Conservation (phyloP, 2,329 filamentous ascomycete genomes). For the Coniochaeta hoffmannii region DNA sequence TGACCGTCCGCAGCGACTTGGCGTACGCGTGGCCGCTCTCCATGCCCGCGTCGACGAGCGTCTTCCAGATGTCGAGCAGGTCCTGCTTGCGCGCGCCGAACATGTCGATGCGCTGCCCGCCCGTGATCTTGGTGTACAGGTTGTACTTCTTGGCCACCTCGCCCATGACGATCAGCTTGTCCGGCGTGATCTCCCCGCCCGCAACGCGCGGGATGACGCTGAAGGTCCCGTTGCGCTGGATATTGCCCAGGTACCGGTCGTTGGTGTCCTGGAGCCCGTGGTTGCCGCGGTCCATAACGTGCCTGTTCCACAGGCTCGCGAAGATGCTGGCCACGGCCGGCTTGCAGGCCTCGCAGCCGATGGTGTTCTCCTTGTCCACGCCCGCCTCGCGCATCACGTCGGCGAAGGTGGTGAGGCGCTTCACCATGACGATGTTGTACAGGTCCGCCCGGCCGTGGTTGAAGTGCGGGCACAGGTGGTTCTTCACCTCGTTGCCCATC, state of each 20-base stretch:
- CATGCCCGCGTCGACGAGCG: slow-evolving; percentile 76
- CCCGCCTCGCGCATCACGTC: slow-evolving; percentile 76
- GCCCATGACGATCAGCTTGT: slow-evolving; percentile 77
- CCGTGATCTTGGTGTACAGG: slow-evolving; percentile 88
- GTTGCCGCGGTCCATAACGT: slow-evolving; percentile 61
- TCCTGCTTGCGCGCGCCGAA: slow-evolving; percentile 88
- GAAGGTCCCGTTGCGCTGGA: slow-evolving; percentile 86
- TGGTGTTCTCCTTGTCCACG: slow-evolving; percentile 59
- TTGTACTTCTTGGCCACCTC: slow-evolving; percentile 77
- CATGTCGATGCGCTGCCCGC: slow-evolving; percentile 86
- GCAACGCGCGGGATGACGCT: slow-evolving; percentile 79
- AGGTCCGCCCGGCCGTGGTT: slow-evolving; percentile 76
- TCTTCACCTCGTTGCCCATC: slow-evolving; percentile 82
- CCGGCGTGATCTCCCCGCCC: slow-evolving; percentile 80
- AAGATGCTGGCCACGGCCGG: slow-evolving; percentile 76
- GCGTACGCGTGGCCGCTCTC: slow-evolving; percentile 89
- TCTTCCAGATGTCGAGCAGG: slow-evolving; percentile 72
- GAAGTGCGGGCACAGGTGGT: slow-evolving; percentile 81
- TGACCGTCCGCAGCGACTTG: slow-evolving; percentile 81
- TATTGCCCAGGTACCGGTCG: slow-evolving; percentile 80
- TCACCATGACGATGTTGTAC: slow-evolving; percentile 84
- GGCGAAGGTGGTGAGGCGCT: slow-evolving; percentile 62
- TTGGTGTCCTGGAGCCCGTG: slow-evolving; percentile 86
- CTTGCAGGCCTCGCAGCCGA: slow-evolving; percentile 83
- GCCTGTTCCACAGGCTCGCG: slow-evolving; percentile 73